Base-by-base conservation (phyloP, 1,284 basidiomycete species). In the Moesziomyces antarcticus region DNA sequence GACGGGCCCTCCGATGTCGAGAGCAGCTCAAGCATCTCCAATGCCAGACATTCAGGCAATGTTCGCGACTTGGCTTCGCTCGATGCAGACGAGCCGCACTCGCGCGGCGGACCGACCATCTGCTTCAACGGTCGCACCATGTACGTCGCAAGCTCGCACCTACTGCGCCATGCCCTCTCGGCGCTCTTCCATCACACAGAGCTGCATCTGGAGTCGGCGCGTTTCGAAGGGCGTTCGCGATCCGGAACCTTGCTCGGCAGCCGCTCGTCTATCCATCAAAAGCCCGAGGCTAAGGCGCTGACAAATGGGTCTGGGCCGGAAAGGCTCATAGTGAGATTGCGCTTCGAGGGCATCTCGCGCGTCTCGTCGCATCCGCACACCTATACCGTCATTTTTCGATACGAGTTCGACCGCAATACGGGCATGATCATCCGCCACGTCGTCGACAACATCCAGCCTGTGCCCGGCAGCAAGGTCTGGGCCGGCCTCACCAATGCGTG, bases 391-490 rank as follows among this genome's bases (percentile, higher is more conserved):
- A 56, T 83, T 30, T 83, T 81, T 57, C 58, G 72, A 51, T 83
- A 83, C 59, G 70, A 70, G 1, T 78, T 82, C 46, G 81, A 82
- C 48, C 68, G 73, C 1, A 40, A 27, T 1, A 78, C 81, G 13
- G 82, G 81, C 7, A 78, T 62, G 52, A 77, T 83, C 27, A 61
- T 50, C 11, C 56, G 67, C 20, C 82, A 83, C 49, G 50, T 62
- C 21, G 81, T 83, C 18, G 81, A 82, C 58, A 72, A 78, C 37
- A 80, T 83, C 47, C 73, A 81, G 70, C 82, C 82, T 8, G 73
- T 76, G 8, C 78, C 80, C 1, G 79, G 79, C 5, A 74, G 71
- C 48, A 77, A 74, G 41, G 67, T 81, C 4, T 75, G 70, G 72
- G 74, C 67, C 7, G 72, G 68, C 3, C 50, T 75, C 11, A 66